Evolutionary conservation across 352 stramenopile genomes (phyloP).

Genomic region (Elongisporangium undulatum): DNA sequence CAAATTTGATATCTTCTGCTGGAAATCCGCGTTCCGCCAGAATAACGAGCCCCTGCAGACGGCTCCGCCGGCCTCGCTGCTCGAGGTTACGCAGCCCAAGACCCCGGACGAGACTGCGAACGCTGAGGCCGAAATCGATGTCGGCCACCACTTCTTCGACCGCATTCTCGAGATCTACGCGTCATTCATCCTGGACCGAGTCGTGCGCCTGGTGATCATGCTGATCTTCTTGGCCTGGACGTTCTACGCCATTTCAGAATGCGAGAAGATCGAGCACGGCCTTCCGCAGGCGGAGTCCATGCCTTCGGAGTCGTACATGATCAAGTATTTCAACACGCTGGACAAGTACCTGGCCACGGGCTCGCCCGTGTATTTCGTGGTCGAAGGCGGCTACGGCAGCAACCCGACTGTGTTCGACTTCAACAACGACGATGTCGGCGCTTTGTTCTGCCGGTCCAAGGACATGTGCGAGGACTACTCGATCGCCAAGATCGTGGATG

Average conservation of each 20-base stretch:
- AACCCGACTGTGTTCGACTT: conserved; percentile 46
- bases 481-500: conserved; percentile 53
- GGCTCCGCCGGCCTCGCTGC: neutral
- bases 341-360: conserved; percentile 52
- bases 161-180: conserved; percentile 42
- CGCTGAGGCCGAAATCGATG: neutral
- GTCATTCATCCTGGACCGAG: conserved; percentile 32
- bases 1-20: conserved; percentile 51
- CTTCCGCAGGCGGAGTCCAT: conserved; percentile 57
- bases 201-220: conserved; percentile 51
- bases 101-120: conserved; percentile 10
- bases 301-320: conserved; percentile 63
- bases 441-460: conserved; percentile 59
- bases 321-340: conserved; percentile 58
- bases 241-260: conserved; percentile 46
- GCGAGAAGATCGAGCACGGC: conserved; percentile 46
- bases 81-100: conserved; percentile 13
- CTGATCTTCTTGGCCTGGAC: conserved; percentile 39
- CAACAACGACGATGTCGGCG: conserved; percentile 33
- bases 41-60: neutral
- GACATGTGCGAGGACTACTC: conserved; percentile 48
- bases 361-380: conserved; percentile 58
- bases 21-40: conserved; percentile 1
- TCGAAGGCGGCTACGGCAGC: conserved; percentile 44
- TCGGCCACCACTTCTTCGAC: conserved; percentile 20